Evolutionary conservation across 23 red algal genomes (phyloP).

Genomic region (Gracilaria vermiculophylla): DNA sequence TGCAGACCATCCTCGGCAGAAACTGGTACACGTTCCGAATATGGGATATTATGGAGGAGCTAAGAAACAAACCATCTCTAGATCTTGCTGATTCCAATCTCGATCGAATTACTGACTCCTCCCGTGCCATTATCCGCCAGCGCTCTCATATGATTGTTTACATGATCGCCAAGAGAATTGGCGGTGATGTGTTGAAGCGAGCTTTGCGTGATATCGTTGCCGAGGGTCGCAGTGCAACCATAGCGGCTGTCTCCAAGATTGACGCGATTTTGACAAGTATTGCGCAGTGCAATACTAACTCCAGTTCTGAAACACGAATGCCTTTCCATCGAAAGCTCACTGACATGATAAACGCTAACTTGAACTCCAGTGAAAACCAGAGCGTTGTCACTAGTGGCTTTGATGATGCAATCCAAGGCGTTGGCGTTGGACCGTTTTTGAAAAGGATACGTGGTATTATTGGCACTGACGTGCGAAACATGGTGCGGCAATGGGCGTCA

Average conservation of each 20-base stretch:
- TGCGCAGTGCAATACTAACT: neutral
- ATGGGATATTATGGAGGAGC: slow-evolving; percentile 43
- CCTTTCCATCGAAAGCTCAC: slow-evolving; percentile 23
- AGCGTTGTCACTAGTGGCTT: slow-evolving; percentile 53
- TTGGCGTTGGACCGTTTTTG: slow-evolving; percentile 69
- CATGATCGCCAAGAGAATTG: slow-evolving; percentile 70
- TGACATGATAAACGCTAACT: slow-evolving; percentile 30
- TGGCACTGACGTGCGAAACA: slow-evolving; percentile 57
- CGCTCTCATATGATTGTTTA: slow-evolving; percentile 67
- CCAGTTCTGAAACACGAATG: neutral
- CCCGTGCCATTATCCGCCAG: slow-evolving; percentile 10
- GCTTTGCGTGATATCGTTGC: slow-evolving; percentile 73
- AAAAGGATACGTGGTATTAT: slow-evolving; percentile 57
- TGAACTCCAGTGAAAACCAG: neutral
- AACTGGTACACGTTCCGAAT: slow-evolving; percentile 87
- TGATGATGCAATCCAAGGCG: slow-evolving; percentile 63
- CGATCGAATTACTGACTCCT: slow-evolving; percentile 35
- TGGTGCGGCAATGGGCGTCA: slow-evolving; percentile 75
- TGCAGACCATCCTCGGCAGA: slow-evolving; percentile 72
- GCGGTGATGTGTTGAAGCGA: slow-evolving; percentile 55
- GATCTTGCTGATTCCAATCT: slow-evolving; percentile 36
- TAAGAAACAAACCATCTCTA: slow-evolving; percentile 47
- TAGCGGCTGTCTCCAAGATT: slow-evolving; percentile 17
- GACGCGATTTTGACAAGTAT: slow-evolving; percentile 1
- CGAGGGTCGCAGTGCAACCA: slow-evolving; percentile 26